Evolutionary conservation across 2,329 filamentous ascomycete genomes (phyloP).

Genomic region (Aspergillus sp.): DNA sequence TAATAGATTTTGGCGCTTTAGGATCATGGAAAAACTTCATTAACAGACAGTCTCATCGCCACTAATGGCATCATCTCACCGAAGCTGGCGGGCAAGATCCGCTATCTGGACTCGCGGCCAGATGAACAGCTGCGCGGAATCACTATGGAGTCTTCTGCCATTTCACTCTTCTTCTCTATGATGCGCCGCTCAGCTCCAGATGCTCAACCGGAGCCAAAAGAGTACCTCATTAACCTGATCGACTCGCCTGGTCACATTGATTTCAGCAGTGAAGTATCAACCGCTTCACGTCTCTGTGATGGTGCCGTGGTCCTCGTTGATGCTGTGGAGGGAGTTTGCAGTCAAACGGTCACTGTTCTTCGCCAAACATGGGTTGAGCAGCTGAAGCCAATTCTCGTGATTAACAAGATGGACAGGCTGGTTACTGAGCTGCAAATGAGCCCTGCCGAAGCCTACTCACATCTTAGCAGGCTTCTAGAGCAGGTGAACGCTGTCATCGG

Average conservation of each 20-base stretch:
- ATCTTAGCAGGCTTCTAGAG: slow-evolving; percentile 86
- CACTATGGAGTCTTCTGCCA: slow-evolving; percentile 99
- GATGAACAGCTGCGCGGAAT: slow-evolving; percentile 96
- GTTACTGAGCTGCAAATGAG: slow-evolving; percentile 95
- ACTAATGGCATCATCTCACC: slow-evolving; percentile 99
- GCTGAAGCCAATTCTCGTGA: slow-evolving; percentile 88
- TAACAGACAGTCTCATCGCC: slow-evolving; percentile 93
- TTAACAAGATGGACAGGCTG: slow-evolving; percentile 97
- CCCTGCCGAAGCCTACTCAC: slow-evolving; percentile 83
- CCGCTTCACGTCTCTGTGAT: slow-evolving; percentile 90
- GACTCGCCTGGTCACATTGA: slow-evolving; percentile 98
- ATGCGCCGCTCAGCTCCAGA: slow-evolving; percentile 73
- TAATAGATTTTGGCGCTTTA: slow-evolving; percentile 37
- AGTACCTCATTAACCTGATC: slow-evolving; percentile 96
- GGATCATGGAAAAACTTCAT: slow-evolving; percentile 97
- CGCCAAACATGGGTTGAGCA: slow-evolving; percentile 96
- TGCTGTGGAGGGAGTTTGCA: slow-evolving; percentile 96
- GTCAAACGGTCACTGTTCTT: slow-evolving; percentile 95
- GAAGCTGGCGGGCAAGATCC: slow-evolving; percentile 95
- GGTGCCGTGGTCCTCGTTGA: slow-evolving; percentile 94
- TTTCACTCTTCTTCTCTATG: slow-evolving; percentile 95
- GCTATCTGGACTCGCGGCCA: slow-evolving; percentile 93
- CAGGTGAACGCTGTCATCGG: slow-evolving; percentile 97
- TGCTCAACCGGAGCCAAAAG: slow-evolving; percentile 71
- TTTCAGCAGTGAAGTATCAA: slow-evolving; percentile 97